These are phyloP conservation scores for Verticillium albo-atrum DNA, from an alignment of 2,329 filamentous ascomycete genomes.

Conservation along the genomic window DNA sequence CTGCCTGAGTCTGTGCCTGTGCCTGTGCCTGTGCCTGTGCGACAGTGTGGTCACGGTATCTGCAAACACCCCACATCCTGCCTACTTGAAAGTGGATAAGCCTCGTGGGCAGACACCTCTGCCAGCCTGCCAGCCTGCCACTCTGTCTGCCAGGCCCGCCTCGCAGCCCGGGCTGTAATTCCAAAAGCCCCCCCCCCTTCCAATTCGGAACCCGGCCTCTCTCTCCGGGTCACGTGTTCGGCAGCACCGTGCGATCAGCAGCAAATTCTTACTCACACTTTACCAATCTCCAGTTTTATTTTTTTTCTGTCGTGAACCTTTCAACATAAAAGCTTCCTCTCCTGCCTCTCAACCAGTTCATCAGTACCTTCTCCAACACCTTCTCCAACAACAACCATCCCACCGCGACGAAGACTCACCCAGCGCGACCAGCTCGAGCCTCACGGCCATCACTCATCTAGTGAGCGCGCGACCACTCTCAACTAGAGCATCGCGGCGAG, in stretches of 20 bases:
- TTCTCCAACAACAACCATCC: constrained; percentile 1
- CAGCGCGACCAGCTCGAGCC: neutral
- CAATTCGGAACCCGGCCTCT: neutral
- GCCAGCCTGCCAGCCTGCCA: neutral
- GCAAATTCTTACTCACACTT: neutral
- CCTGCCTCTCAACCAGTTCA: constrained; percentile 12
- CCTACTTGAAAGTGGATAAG: neutral
- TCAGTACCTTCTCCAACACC: neutral
- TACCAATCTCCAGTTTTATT: constrained; percentile 1
- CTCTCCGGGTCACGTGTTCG: neutral
- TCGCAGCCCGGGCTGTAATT: too few species aligned
- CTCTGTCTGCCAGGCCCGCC: too few species aligned
- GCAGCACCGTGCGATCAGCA: neutral
- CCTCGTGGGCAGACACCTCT: too few species aligned
- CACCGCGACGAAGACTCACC: neutral
- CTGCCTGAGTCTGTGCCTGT: too few species aligned
- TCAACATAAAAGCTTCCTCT: constrained; percentile 4
- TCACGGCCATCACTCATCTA: neutral
- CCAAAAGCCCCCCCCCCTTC: neutral
- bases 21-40: too few species aligned
- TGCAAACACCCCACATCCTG: neutral
- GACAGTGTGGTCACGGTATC: neutral
- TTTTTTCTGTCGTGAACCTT: constrained; percentile 16
- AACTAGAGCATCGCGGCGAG: neutral
- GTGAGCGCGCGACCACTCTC: neutral